A percentile compares a stretch with the other conserved stretches of the same genome.
Evolutionary conservation across 208 protist genomes (phyloP).

Genomic region (Jaenimonas drosophilae): DNA sequence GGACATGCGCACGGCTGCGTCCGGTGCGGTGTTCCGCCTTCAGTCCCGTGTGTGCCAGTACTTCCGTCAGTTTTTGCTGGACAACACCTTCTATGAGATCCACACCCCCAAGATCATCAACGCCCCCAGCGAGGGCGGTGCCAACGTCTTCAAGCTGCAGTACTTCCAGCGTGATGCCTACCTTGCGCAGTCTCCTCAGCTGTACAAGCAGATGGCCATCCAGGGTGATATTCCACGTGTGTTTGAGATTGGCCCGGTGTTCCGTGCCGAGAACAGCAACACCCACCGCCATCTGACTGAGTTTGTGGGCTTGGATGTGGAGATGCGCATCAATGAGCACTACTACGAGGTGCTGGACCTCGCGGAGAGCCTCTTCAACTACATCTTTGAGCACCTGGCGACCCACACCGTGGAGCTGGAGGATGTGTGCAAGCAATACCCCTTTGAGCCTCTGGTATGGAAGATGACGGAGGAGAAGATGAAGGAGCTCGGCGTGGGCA

Average conservation of each 20-base stretch:
- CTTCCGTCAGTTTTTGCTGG: conserved; percentile 95
- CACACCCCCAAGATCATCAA: conserved; percentile 99
- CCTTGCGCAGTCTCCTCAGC: conserved; percentile 99
- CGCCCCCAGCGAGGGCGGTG: conserved; percentile 94
- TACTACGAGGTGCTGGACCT: conserved; percentile 98
- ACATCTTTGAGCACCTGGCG: conserved; percentile 93
- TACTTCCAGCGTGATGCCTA: conserved; percentile 92
- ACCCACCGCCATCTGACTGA: conserved; percentile 99
- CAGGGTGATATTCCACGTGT: conserved; percentile 92
- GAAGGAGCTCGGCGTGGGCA: conserved; percentile 70
- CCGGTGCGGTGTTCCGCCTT: conserved; percentile 95
- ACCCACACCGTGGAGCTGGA: conserved; percentile 78
- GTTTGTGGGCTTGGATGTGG: conserved; percentile 99
- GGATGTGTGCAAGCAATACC: conserved; percentile 87
- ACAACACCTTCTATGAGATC: conserved; percentile 96
- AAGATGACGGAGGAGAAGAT: conserved; percentile 73
- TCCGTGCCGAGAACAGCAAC: conserved; percentile 98
- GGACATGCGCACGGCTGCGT: conserved; percentile 95
- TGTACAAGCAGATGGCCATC: conserved; percentile 99
- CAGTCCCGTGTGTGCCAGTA: conserved; percentile 91
- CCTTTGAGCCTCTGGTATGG: conserved; percentile 89
- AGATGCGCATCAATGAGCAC: conserved; percentile 99
- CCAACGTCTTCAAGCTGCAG: conserved; percentile 90
- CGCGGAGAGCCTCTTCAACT: conserved; percentile 93
- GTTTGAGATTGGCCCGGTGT: conserved; percentile 96